phyloP scores from a whole-genome alignment of 192 early-diverging fungal genomes.

The Irineochytrium annulatum region DNA sequence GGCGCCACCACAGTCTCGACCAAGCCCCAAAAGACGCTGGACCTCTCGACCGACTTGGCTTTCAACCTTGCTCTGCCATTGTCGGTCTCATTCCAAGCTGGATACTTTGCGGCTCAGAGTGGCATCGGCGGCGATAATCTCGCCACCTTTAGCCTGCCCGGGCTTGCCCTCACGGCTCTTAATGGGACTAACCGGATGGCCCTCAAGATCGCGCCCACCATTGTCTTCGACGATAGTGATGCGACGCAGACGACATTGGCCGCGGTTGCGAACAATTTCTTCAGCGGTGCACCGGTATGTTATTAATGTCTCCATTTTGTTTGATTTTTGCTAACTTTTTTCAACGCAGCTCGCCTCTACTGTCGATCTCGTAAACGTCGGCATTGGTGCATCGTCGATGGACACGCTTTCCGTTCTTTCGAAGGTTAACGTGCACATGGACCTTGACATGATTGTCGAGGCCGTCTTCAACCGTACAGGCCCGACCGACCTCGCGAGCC shows the following conservation, averaged over 20 bases:
- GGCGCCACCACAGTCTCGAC: slow-evolving; percentile 17
- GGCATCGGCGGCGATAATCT: slow-evolving; percentile 22
- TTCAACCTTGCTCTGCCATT: slow-evolving; percentile 22
- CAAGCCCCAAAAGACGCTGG: slow-evolving; percentile 24
- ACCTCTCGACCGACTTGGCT: slow-evolving; percentile 16
- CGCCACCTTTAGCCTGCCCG: slow-evolving; percentile 10
- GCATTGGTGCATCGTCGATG: slow-evolving; percentile 12
- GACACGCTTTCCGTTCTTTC: slow-evolving; percentile 8
- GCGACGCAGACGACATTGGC: slow-evolving; percentile 23
- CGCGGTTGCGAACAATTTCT: slow-evolving; percentile 23
- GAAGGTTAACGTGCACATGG: slow-evolving; percentile 19
- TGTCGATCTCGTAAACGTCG: slow-evolving; percentile 2
- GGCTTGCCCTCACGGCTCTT: not conserved
- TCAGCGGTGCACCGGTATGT: too few species aligned
- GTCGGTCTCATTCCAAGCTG: slow-evolving; percentile 14
- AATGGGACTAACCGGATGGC: slow-evolving; percentile 7
- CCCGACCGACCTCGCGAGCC: slow-evolving; percentile 10
- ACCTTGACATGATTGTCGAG: slow-evolving; percentile 15
- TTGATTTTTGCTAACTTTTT: slow-evolving; percentile 2
- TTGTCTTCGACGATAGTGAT: slow-evolving; percentile 24
- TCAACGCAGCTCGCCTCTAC: slow-evolving; percentile 3
- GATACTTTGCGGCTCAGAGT: slow-evolving; percentile 12
- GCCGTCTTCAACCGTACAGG: slow-evolving; percentile 7
- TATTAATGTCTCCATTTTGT: too few species aligned
- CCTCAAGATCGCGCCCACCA: slow-evolving; percentile 22